phyloP scores from a whole-genome alignment of 1,284 basidiomycete species.

The Ceratobasidium sp. region DNA sequence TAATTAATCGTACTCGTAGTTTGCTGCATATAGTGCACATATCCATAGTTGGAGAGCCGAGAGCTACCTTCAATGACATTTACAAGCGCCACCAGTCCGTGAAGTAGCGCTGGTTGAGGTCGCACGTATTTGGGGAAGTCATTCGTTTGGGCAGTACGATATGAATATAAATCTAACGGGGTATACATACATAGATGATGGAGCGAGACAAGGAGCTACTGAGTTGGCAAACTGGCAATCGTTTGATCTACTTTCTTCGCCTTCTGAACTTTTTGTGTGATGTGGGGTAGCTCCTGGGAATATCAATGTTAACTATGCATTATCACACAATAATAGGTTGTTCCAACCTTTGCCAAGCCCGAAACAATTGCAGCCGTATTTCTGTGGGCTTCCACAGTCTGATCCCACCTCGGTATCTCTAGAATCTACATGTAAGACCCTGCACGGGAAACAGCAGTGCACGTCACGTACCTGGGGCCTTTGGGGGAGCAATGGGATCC shows the following conservation, averaged over 20 bases:
- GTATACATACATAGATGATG: no score
- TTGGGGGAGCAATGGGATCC: not conserved
- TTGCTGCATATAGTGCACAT: no score
- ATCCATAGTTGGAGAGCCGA: no score
- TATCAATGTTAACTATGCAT: not conserved
- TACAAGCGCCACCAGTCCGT: no score
- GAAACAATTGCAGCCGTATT: not conserved
- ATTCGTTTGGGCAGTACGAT: no score
- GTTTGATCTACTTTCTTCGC: slow-evolving; percentile 37
- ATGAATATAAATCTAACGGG: no score
- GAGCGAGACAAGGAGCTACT: not conserved
- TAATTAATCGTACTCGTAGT: no score
- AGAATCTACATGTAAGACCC: not conserved
- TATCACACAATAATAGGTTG: not conserved
- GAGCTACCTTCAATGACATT: no score
- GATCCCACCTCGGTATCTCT: slow-evolving; percentile 29
- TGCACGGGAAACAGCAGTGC: not conserved
- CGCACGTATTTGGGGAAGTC: no score
- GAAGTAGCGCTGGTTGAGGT: no score
- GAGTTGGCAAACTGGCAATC: slow-evolving; percentile 12
- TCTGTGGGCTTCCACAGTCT: slow-evolving; percentile 18
- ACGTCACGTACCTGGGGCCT: not conserved
- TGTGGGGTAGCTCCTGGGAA: not conserved
- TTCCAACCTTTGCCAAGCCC: not conserved
- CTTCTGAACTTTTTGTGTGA: slow-evolving; percentile 7